A percentile compares a stretch with the other conserved stretches of the same genome.
Conservation (phyloP, 495 filamentous ascomycete species). For the Apiosordaria backusii region DNA sequence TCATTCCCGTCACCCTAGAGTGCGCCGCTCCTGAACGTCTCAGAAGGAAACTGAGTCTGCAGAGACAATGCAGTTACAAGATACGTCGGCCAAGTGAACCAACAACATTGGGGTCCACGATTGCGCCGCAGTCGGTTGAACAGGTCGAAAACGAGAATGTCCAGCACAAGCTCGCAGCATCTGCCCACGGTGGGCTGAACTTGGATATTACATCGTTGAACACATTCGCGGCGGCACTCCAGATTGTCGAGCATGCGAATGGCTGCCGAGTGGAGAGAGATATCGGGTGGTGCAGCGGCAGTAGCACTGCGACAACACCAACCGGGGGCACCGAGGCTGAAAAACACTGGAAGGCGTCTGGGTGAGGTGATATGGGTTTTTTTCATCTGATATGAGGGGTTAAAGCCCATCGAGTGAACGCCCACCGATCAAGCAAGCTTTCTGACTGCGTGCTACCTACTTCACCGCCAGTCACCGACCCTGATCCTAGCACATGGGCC, state of each 20-base stretch:
- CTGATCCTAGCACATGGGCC: neutral
- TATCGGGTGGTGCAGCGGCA: slow-evolving; percentile 12
- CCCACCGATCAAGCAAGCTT: neutral
- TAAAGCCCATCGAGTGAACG: neutral
- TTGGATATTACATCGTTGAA: slow-evolving; percentile 21
- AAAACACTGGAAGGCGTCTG: slow-evolving; percentile 6
- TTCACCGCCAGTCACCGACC: slow-evolving; percentile 4
- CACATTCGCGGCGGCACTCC: slow-evolving; percentile 25
- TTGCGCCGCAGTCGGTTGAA: neutral
- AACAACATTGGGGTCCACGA: neutral
- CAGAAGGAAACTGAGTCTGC: slow-evolving; percentile 14
- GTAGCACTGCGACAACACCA: slow-evolving; percentile 14
- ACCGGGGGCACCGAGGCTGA: slow-evolving; percentile 2
- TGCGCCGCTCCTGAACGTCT: slow-evolving; percentile 20
- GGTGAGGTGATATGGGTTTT: neutral
- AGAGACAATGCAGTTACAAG: slow-evolving; percentile 21
- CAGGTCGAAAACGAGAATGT: neutral
- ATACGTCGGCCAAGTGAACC: neutral
- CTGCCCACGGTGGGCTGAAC: slow-evolving; percentile 12
- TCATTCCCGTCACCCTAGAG: slow-evolving; percentile 21
- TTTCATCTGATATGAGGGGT: neutral
- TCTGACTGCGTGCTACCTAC: neutral
- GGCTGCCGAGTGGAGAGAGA: slow-evolving; percentile 16
- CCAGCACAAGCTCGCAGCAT: neutral
- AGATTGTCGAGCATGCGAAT: slow-evolving; percentile 26